Percentiles rank a stretch among this genome's conserved stretches.
These are phyloP conservation scores for Turritis glabra DNA, from an alignment of 345 rosid species.

Conservation along the genomic window DNA sequence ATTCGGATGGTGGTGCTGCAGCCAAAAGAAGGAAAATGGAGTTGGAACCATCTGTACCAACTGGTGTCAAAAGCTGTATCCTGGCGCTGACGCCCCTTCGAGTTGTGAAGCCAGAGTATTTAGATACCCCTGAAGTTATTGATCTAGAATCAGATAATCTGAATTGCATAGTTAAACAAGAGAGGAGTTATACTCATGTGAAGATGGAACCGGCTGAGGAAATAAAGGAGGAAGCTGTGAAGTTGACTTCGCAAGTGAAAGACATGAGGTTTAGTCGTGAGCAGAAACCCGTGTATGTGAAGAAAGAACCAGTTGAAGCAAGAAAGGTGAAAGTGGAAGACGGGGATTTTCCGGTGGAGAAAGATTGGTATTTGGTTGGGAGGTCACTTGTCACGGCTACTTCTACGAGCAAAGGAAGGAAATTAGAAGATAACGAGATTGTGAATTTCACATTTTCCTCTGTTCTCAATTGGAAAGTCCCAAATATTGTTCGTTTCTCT, in stretches of 20 bases:
- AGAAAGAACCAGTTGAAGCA: slow-evolving; percentile 21
- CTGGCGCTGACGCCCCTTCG: slow-evolving; percentile 4
- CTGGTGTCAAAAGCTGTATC: neutral
- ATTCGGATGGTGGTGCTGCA: neutral
- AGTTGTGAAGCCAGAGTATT: slow-evolving; percentile 14
- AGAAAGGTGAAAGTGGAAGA: slow-evolving; percentile 46
- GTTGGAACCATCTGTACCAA: neutral
- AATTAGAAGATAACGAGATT: slow-evolving; percentile 52
- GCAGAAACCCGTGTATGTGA: slow-evolving; percentile 23
- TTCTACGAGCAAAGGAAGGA: slow-evolving; percentile 65
- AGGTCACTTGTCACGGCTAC: slow-evolving; percentile 54
- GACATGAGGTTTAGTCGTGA: neutral
- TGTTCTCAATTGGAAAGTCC: slow-evolving; percentile 26
- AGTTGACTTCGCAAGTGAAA: neutral
- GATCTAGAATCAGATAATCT: slow-evolving; percentile 2
- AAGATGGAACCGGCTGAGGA: slow-evolving; percentile 11
- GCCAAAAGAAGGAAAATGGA: slow-evolving; percentile 5
- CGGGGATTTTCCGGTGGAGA: slow-evolving; percentile 51
- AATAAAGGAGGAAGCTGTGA: slow-evolving; percentile 2
- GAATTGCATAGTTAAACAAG: neutral
- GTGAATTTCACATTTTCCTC: slow-evolving; percentile 50
- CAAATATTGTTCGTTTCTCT: slow-evolving; percentile 59
- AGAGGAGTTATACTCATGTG: neutral
- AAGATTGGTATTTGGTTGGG: slow-evolving; percentile 62
- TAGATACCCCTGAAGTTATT: slow-evolving; percentile 4